Conservation (phyloP, 768 basidiomycete species). For the Suillus americanus region DNA sequence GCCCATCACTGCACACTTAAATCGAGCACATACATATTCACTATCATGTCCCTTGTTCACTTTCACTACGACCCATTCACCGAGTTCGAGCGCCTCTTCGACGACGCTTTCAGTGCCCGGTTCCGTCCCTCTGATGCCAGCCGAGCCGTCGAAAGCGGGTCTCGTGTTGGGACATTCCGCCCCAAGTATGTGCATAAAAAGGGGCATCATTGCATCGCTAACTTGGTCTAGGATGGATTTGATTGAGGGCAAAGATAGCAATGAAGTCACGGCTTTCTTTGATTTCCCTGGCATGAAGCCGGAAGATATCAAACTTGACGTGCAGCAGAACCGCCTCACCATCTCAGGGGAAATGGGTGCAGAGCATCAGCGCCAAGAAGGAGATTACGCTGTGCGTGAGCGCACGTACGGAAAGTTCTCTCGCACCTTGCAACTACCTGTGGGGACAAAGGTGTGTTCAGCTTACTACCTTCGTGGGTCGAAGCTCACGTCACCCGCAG, state of each 20-base stretch:
- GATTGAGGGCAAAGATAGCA: conserved; percentile 46
- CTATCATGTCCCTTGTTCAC: conserved; percentile 25
- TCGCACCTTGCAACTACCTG: conserved; percentile 46
- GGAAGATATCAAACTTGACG: conserved; percentile 51
- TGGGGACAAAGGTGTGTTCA: conserved; percentile 41
- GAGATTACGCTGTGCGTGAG: conserved; percentile 40
- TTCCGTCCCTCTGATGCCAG: conserved; percentile 18
- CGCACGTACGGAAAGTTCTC: conserved; percentile 49
- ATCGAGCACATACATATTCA: not conserved
- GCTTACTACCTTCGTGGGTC: not conserved
- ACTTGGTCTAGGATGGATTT: conserved; percentile 47
- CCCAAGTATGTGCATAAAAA: conserved; percentile 28
- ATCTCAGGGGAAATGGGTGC: conserved; percentile 49
- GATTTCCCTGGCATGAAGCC: conserved; percentile 57
- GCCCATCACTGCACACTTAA: not conserved
- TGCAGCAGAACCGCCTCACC: conserved; percentile 48
- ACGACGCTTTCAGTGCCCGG: conserved; percentile 35
- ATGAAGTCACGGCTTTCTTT: conserved; percentile 53
- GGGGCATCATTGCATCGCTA: not conserved
- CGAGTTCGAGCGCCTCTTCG: conserved; percentile 45
- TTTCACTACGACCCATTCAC: conserved; percentile 39
- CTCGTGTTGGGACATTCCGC: conserved; percentile 15
- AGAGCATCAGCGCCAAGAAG: conserved; percentile 33
- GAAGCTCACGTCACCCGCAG: conserved; percentile 15
- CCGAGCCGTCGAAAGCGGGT: conserved; percentile 14